Evolutionary conservation across 2,329 filamentous ascomycete genomes (phyloP).

Genomic region (Helicocarpus griseus): DNA sequence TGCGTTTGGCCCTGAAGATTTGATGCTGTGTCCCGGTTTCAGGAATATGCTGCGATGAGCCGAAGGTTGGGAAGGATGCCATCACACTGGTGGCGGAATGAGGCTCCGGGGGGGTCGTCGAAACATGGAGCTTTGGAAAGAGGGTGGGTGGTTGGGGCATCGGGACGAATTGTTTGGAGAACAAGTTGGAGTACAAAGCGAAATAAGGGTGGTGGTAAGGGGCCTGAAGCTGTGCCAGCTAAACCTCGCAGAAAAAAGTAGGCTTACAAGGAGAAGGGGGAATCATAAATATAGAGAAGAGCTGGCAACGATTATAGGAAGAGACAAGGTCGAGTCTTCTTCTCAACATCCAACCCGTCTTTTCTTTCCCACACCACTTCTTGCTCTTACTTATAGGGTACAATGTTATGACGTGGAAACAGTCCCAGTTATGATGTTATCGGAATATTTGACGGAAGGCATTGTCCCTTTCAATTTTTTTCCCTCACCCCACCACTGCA

Average conservation of each 20-base stretch:
- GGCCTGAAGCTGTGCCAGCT: conserved; percentile 8
- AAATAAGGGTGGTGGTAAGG: conserved; percentile 3
- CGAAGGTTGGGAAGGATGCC: conserved; percentile 23
- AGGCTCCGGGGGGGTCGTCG: conserved; percentile 24
- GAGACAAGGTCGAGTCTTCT: not conserved
- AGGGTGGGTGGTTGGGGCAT: conserved; percentile 15
- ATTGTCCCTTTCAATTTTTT: not conserved
- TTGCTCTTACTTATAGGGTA: not conserved
- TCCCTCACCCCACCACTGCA: not conserved
- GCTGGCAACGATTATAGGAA: conserved; percentile 2
- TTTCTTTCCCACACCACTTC: conserved; percentile 2
- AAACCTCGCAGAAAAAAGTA: conserved; percentile 1
- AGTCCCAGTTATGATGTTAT: conserved; percentile 1
- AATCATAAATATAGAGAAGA: conserved; percentile 12
- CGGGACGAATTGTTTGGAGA: conserved; percentile 6
- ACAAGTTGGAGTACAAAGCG: conserved; percentile 2
- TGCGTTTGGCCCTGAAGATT: conserved; percentile 34
- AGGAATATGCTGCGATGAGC: conserved; percentile 18
- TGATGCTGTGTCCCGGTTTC: conserved; percentile 31
- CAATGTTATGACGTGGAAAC: conserved; percentile 5
- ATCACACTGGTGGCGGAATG: conserved; percentile 25
- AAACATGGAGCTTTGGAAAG: conserved; percentile 28
- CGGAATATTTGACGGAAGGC: not conserved
- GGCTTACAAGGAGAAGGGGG: conserved; percentile 9
- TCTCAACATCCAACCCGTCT: not conserved